These are phyloP conservation scores for Rhododendron mucronatum DNA, from an alignment of 148 eudicot genomes.

Conservation along the genomic window DNA sequence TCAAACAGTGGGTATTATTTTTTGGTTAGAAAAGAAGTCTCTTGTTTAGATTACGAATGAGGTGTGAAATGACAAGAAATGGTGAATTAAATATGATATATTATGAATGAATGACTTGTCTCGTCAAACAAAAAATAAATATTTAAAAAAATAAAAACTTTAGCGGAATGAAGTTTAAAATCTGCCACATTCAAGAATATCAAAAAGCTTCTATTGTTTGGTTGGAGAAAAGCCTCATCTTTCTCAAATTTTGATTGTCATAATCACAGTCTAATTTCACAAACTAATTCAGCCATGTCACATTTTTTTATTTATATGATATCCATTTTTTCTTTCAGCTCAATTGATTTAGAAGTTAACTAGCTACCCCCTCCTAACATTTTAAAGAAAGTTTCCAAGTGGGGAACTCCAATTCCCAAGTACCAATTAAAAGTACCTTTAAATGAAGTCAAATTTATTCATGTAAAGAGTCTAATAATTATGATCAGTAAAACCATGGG, in stretches of 20 bases:
- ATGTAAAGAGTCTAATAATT: not conserved
- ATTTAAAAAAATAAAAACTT: too few species aligned
- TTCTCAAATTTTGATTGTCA: too few species aligned
- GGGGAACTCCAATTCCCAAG: not conserved
- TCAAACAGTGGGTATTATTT: not conserved
- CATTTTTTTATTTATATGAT: not conserved
- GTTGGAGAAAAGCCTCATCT: too few species aligned
- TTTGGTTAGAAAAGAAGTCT: not conserved
- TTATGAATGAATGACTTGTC: too few species aligned
- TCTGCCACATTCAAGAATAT: not conserved
- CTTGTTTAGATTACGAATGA: not conserved
- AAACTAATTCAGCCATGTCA: not conserved
- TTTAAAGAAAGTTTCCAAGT: not conserved
- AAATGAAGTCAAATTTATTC: not conserved
- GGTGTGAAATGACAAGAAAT: not conserved
- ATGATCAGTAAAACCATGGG: too few species aligned
- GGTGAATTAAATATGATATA: too few species aligned
- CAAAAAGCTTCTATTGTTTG: not conserved
- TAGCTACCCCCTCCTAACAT: not conserved
- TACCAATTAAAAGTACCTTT: not conserved
- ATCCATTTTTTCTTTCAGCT: too few species aligned
- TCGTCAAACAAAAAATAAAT: too few species aligned
- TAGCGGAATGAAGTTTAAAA: too few species aligned
- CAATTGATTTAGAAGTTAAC: not conserved
- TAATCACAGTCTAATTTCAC: not conserved